phyloP scores from a whole-genome alignment of 768 basidiomycete species.

The Clavaria fumosa region DNA sequence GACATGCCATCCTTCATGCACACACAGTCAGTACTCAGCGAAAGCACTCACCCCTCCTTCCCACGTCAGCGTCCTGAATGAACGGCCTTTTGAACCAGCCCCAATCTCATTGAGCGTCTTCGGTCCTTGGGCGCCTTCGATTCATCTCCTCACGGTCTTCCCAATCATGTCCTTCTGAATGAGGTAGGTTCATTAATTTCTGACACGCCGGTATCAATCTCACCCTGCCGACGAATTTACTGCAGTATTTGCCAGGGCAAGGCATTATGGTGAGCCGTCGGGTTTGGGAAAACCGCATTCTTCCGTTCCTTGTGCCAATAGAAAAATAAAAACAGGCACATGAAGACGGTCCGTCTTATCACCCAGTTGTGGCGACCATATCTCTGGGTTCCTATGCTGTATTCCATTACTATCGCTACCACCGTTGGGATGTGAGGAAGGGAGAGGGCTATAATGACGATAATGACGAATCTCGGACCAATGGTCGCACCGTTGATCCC shows the following conservation, averaged over 20 bases:
- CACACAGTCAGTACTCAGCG: conserved; percentile 34
- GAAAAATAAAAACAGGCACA: too few species aligned
- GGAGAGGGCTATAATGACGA: too few species aligned
- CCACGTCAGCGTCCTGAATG: not conserved
- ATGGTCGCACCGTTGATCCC: conserved; percentile 43
- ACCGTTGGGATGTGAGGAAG: conserved; percentile 13
- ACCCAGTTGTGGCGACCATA: conserved; percentile 81
- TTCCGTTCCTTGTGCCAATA: conserved; percentile 4
- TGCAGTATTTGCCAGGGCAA: conserved; percentile 71
- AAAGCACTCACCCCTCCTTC: not conserved
- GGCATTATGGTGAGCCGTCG: conserved; percentile 66
- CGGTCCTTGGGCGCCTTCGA: conserved; percentile 45
- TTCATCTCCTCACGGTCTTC: conserved; percentile 44
- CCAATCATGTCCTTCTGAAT: conserved; percentile 86
- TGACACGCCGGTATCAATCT: conserved; percentile 2
- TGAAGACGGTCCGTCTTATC: conserved; percentile 82
- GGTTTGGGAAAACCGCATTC: not conserved
- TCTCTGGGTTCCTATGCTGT: conserved; percentile 74
- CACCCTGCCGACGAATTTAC: conserved; percentile 3
- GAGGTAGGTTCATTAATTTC: conserved; percentile 33
- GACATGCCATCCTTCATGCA: conserved; percentile 56
- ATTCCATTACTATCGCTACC: conserved; percentile 73
- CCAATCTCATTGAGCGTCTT: conserved; percentile 61
- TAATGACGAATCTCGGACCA: too few species aligned
- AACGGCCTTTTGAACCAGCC: too few species aligned